These are phyloP conservation scores for Talaromyces funiculosus DNA, from an alignment of 2,329 filamentous ascomycete species.

Conservation along the genomic window DNA sequence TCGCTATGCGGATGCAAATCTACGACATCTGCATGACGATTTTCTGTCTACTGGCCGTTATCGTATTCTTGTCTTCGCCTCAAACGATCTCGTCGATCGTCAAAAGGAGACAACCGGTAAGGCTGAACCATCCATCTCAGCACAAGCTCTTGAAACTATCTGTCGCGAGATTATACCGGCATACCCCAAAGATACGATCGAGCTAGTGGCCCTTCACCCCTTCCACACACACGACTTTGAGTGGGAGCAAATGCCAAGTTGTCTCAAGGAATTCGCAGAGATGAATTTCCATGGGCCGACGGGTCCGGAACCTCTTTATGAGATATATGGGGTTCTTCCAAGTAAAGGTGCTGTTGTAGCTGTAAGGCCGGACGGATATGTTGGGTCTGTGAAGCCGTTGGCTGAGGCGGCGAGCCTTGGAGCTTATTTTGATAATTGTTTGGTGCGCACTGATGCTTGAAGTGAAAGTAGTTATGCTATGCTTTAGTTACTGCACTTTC, in stretches of 20 bases:
- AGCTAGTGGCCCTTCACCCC: conserved; percentile 34
- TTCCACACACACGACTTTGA: conserved; percentile 23
- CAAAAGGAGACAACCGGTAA: conserved; percentile 21
- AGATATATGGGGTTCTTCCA: conserved; percentile 30
- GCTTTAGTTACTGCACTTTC: background rate
- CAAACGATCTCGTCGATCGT: conserved; percentile 29
- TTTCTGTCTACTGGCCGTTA: conserved; percentile 34
- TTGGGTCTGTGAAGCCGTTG: conserved; percentile 20
- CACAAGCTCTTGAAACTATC: conserved; percentile 15
- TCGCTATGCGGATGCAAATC: conserved; percentile 33
- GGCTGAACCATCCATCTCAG: background rate
- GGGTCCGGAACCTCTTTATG: conserved; percentile 32
- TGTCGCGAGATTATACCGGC: conserved; percentile 17
- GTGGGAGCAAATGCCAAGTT: conserved; percentile 28
- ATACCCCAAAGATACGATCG: conserved; percentile 26
- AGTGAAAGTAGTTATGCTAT: background rate
- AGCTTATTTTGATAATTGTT: conserved; percentile 3
- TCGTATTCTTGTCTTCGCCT: conserved; percentile 32
- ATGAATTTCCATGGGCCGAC: conserved; percentile 33
- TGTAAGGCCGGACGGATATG: conserved; percentile 36
- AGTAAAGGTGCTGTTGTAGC: conserved; percentile 28
- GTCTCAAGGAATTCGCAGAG: conserved; percentile 30
- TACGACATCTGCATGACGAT: conserved; percentile 34
- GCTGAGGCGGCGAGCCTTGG: background rate
- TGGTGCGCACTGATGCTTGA: background rate